phyloP scores from a whole-genome alignment of 352 stramenopile species.

The Plasmopara viticola region DNA sequence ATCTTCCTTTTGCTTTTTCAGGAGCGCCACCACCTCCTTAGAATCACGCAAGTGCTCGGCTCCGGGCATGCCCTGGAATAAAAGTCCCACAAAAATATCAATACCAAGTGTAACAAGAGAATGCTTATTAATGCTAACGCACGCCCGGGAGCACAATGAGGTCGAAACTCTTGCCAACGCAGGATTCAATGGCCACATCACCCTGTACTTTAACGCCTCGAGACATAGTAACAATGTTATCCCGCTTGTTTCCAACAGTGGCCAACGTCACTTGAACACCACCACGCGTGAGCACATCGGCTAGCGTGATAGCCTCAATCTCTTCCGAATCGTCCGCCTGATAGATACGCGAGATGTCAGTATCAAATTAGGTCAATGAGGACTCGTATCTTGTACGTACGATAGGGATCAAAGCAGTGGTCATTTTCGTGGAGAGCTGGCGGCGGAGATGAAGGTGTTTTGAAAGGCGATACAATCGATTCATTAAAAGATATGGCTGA shows the following conservation, averaged over 20 bases:
- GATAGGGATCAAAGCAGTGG: conserved; percentile 33
- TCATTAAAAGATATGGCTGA: too few species aligned
- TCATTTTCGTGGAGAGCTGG: conserved; percentile 14
- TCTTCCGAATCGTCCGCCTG: conserved; percentile 80
- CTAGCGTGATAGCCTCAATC: conserved; percentile 71
- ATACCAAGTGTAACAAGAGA: conserved; percentile 1
- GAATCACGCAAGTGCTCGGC: conserved; percentile 70
- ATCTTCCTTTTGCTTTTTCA: conserved; percentile 58
- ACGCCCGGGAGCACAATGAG: conserved; percentile 65
- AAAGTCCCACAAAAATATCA: neutral
- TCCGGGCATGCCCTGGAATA: conserved; percentile 51
- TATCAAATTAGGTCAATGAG: neutral
- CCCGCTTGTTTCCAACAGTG: conserved; percentile 42
- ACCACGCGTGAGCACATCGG: conserved; percentile 65
- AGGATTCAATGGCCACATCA: conserved; percentile 58
- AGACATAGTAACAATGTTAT: conserved; percentile 73
- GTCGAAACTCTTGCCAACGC: conserved; percentile 50
- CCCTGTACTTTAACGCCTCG: conserved; percentile 64
- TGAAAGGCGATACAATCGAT: too few species aligned
- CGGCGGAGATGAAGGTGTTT: too few species aligned
- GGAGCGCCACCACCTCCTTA: conserved; percentile 39
- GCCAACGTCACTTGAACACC: conserved; percentile 63
- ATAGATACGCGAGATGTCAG: neutral
- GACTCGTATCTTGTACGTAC: conserved; percentile 6
- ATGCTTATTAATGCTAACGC: conserved; percentile 8